Conservation (phyloP, 106 monocot genomes). For the Posidonia australis region DNA sequence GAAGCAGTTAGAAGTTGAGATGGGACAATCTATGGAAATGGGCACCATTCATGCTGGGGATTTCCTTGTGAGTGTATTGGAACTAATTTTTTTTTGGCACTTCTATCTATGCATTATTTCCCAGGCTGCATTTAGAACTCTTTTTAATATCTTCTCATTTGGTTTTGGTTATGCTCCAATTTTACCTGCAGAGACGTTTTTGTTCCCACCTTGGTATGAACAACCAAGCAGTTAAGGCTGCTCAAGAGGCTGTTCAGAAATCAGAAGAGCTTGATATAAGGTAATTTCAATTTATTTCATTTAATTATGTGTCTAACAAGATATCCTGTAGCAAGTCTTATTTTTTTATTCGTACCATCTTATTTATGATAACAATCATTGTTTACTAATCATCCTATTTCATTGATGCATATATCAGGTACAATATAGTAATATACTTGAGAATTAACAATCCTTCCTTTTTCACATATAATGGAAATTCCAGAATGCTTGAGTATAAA, state of each 20-base stretch:
- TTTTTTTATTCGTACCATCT: not conserved
- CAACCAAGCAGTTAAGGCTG: slow-evolving; percentile 54
- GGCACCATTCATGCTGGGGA: slow-evolving; percentile 61
- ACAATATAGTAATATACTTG: no score
- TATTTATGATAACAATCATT: no score
- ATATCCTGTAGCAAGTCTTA: not conserved
- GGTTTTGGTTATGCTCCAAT: not conserved
- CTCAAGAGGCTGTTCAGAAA: slow-evolving; percentile 45
- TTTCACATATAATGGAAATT: no score
- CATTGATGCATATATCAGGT: no score
- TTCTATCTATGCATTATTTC: not conserved
- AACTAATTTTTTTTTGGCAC: not conserved
- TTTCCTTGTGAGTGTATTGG: slow-evolving; percentile 30
- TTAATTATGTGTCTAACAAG: no score
- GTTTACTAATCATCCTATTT: no score
- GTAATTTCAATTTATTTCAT: slow-evolving; percentile 9
- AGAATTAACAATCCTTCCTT: no score
- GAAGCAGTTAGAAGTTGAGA: slow-evolving; percentile 53
- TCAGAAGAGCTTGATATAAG: slow-evolving; percentile 63
- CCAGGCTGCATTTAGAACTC: not conserved
- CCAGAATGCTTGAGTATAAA: no score
- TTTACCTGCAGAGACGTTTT: slow-evolving; percentile 38
- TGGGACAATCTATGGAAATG: slow-evolving; percentile 69
- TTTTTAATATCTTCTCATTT: no score
- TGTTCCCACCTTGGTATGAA: slow-evolving; percentile 59